Evolutionary conservation across 768 basidiomycete genomes (phyloP).

Genomic region (Macrolepiota fuliginosa): DNA sequence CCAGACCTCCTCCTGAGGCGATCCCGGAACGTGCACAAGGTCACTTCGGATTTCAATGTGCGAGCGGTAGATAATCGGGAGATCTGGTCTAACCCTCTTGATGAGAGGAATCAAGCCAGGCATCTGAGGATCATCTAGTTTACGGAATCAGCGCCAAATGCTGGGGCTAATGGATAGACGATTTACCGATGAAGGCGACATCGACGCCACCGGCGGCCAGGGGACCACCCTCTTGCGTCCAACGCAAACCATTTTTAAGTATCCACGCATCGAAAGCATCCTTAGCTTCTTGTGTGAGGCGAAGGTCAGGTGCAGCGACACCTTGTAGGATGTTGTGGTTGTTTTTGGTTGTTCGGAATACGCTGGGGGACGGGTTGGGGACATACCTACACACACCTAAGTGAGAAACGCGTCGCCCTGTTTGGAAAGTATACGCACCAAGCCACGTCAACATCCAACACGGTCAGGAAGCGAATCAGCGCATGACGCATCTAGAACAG

Average conservation of each 20-base stretch:
- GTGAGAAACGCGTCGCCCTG: background rate
- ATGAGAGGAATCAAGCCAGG: constrained; percentile 93
- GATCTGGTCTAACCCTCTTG: constrained; percentile 75
- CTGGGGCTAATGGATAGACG: background rate
- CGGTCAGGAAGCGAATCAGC: constrained; percentile 79
- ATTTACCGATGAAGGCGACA: constrained; percentile 82
- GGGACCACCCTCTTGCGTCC: constrained; percentile 86
- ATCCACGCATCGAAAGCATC: constrained; percentile 87
- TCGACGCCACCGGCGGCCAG: constrained; percentile 81
- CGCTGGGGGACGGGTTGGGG: constrained; percentile 82
- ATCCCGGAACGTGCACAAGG: constrained; percentile 76
- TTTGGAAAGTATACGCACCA: constrained; percentile 52
- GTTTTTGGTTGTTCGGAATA: constrained; percentile 94
- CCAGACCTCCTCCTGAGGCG: constrained; percentile 91
- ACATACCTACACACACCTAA: constrained; percentile 58
- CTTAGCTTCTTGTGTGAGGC: constrained; percentile 77
- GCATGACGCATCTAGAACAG: constrained; percentile 83
- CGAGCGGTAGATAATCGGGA: constrained; percentile 91
- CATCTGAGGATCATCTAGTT: constrained; percentile 83
- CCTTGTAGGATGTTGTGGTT: constrained; percentile 96
- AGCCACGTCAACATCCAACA: constrained; percentile 76
- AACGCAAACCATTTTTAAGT: constrained; percentile 81
- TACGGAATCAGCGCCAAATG: background rate
- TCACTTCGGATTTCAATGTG: constrained; percentile 94
- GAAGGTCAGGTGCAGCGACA: constrained; percentile 75